These are phyloP conservation scores for Plasmodium sp. DNA, from an alignment of 169 alveolate genomes.

Conservation along the genomic window DNA sequence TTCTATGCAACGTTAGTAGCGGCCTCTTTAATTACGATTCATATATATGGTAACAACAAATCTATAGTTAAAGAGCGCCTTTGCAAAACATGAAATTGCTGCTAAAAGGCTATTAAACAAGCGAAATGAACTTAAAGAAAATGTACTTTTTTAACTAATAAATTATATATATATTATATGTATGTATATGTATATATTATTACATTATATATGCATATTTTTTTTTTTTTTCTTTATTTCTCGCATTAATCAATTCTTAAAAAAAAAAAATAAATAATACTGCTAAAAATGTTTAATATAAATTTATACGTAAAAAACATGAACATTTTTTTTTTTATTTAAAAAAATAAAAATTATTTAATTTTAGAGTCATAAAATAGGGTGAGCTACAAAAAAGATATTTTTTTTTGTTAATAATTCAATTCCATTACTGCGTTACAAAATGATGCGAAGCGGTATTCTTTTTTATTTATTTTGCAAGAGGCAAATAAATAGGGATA, in stretches of 20 bases:
- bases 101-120: background rate
- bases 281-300: background rate
- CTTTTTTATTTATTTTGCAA: background rate
- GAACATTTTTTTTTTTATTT: background rate
- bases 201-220: too few relatives aligned
- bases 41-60: background rate
- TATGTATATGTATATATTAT: too few relatives aligned
- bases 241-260: background rate
- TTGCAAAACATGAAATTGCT: background rate
- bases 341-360: background rate
- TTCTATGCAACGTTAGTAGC: background rate
- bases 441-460: background rate
- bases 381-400: background rate
- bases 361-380: background rate
- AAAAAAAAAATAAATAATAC: too few relatives aligned
- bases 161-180: too few relatives aligned
- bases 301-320: background rate
- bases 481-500: background rate
- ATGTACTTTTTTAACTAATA: background rate
- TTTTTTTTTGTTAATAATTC: background rate
- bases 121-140: background rate
- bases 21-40: background rate
- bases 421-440: background rate
- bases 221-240: too few relatives aligned
- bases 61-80: background rate